Evolutionary conservation across 2,329 filamentous ascomycete species (phyloP).

Genomic region (Aspergillus niger): DNA sequence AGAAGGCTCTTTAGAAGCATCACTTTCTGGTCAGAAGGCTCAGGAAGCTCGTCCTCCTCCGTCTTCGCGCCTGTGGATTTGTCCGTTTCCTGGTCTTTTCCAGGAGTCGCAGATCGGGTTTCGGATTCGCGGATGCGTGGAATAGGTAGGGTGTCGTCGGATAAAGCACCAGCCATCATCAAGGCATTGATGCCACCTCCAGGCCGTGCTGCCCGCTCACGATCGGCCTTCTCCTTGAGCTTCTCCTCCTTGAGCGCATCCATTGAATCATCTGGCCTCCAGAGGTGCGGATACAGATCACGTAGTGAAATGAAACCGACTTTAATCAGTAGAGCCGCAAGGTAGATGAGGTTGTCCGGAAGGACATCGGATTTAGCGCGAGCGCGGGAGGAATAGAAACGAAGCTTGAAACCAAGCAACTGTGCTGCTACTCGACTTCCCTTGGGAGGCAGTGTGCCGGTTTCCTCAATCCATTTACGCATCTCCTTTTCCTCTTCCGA

Average conservation of each 20-base stretch:
- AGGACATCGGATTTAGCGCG: constrained; percentile 74
- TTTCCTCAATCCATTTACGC: constrained; percentile 75
- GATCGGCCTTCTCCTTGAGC: constrained; percentile 74
- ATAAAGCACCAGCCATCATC: constrained; percentile 79
- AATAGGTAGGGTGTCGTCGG: constrained; percentile 71
- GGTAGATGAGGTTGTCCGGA: constrained; percentile 88
- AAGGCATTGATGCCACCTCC: constrained; percentile 80
- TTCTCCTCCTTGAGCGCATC: constrained; percentile 68
- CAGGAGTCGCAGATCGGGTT: constrained; percentile 54
- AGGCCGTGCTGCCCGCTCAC: constrained; percentile 69
- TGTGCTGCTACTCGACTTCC: constrained; percentile 93
- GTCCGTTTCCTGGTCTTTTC: constrained; percentile 56
- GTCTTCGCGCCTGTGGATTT: constrained; percentile 37
- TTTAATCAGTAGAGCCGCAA: constrained; percentile 91
- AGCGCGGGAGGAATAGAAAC: constrained; percentile 84
- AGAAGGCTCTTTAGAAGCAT: constrained; percentile 80
- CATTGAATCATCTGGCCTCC: constrained; percentile 84
- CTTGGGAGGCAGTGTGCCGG: constrained; percentile 76
- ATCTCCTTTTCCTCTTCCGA: constrained; percentile 58
- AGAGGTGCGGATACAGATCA: constrained; percentile 90
- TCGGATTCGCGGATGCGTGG: constrained; percentile 54
- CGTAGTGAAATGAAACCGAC: constrained; percentile 92
- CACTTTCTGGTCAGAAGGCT: constrained; percentile 86
- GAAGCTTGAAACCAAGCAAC: constrained; percentile 92
- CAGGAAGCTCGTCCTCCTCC: constrained; percentile 59